Base-by-base conservation (phyloP, 495 filamentous ascomycete species). In the Hypoxylon lenormandii region DNA sequence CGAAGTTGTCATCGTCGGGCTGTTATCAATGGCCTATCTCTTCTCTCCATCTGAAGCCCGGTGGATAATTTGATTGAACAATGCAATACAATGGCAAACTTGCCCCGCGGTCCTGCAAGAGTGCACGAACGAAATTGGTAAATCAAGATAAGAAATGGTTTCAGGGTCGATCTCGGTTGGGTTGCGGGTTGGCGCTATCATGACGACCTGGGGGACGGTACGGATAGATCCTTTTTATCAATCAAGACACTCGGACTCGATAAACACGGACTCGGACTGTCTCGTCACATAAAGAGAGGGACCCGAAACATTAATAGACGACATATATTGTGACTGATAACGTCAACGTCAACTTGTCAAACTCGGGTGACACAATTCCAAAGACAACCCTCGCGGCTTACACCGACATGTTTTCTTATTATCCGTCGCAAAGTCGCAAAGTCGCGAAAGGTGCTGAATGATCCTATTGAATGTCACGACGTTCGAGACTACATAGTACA, bases 211-310 rank as follows among this genome's bases (percentile, higher is more conserved):
- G 26, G 30, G 10, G 10, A 42, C 30, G 8, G 5, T 53, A 38
- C 64, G 67, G 68, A 60, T 71, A 66, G 68, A 71, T 71, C 57
- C 68, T 66, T 51, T 70, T 64, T 38, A 42, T 54, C 19, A 48
- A 43, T 54, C 28, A 60, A 45, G 33, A 60, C 66, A 69, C 66
- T 69, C 55, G 66, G 66, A 64, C 59, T 63, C 59, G 45, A 48
- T 47, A 26, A 37, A 57, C 50, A 58, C 55, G 36, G 54, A 56
- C 54, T n/a, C n/a, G n/a, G n/a, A n/a, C n/a, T n/a, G 54, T 11
- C 33, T 28, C 49, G 38, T 53, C 33, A 30, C 15, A 30, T 19
- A 50, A 48, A 36, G 54, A 15, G 64, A 33, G 58, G 38, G 38
- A 53, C 59, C 65, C 59, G 59, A 69, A 69, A 69, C 65, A 69